Conservation (phyloP, 2,329 filamentous ascomycete species). For the Colletotrichum kahawae region DNA sequence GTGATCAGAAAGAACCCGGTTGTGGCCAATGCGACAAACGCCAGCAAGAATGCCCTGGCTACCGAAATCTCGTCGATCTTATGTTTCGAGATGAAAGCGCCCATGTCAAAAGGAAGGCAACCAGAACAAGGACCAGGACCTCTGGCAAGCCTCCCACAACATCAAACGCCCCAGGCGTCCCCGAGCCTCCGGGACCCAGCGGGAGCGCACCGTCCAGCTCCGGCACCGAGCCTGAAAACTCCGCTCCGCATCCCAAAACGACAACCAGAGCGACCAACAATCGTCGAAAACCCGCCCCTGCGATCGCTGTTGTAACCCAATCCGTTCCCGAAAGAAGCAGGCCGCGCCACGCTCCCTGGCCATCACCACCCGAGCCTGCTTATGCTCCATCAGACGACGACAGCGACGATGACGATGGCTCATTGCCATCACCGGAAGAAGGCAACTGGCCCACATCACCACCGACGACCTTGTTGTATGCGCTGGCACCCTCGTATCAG, state of each 20-base stretch:
- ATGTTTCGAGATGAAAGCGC: constrained; percentile 64
- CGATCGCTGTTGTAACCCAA: constrained; percentile 24
- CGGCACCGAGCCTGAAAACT: neutral
- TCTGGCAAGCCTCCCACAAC: constrained; percentile 26
- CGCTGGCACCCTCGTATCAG: constrained; percentile 38
- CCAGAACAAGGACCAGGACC: constrained; percentile 37
- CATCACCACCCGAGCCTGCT: neutral
- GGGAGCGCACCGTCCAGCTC: neutral
- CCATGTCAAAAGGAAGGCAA: constrained; percentile 58
- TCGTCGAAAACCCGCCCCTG: neutral
- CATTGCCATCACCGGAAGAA: constrained; percentile 35
- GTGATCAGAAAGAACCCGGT: constrained; percentile 55
- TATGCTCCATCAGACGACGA: constrained; percentile 18
- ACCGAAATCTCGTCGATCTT: constrained; percentile 59
- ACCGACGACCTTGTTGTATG: constrained; percentile 33
- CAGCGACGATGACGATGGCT: constrained; percentile 22
- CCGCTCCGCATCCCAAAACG: neutral
- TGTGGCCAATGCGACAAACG: constrained; percentile 62
- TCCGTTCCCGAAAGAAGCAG: neutral
- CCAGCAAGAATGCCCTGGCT: constrained; percentile 57
- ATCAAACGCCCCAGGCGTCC: neutral
- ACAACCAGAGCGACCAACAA: neutral
- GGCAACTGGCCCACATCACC: constrained; percentile 36
- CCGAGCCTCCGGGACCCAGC: neutral
- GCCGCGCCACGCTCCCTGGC: neutral